Evolutionary conservation across 176 grass and related monocot genomes (phyloP).

Genomic region (maize (Zea mays)): Zm-B73-REFERENCE-NAM-5.0 NC_050103.1:158303501-158304000

Average conservation of each 20-base stretch:
- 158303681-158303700: constrained; percentile 77
- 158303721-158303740: constrained; percentile 48
- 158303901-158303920: not conserved
- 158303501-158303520: not conserved
- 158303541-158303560: constrained; percentile 92
- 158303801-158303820: not conserved
- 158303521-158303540: constrained; percentile 67
- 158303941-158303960: not conserved
- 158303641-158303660: constrained; percentile 72
- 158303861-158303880: constrained; percentile 24
- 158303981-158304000: not conserved
- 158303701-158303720: constrained; percentile 49
- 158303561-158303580: constrained; percentile 91
- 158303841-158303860: constrained; percentile 39
- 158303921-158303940: not conserved
- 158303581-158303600: constrained; percentile 87
- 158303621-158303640: constrained; percentile 77
- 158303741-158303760: constrained; percentile 26
- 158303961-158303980: not conserved
- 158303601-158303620: constrained; percentile 86
- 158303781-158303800: not conserved
- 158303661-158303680: constrained; percentile 69
- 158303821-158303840: constrained; percentile 44
- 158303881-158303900: constrained; percentile 12
- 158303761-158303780: constrained; percentile 35